A percentile compares a stretch with the other conserved stretches of the same genome.
phyloP scores from a whole-genome alignment of 805 yeast species.

The Myxozyma monticola region DNA sequence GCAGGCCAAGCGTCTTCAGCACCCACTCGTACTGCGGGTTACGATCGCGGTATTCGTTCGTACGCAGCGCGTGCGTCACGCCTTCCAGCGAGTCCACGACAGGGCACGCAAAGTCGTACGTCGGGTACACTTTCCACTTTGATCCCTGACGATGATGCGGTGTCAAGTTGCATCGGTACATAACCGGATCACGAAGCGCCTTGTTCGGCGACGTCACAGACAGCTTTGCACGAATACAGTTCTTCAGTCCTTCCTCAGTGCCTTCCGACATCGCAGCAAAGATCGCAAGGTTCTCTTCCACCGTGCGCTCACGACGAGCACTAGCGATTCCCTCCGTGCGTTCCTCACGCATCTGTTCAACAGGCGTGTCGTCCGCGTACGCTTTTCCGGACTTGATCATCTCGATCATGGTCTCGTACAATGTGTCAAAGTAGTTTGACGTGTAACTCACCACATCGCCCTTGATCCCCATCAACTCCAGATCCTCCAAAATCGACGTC shows the following conservation, averaged over 20 bases:
- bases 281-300: constrained; percentile 85
- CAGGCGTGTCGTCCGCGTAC: constrained; percentile 94
- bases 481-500: constrained; percentile 90
- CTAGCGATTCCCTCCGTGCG: constrained; percentile 97
- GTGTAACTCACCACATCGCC: constrained; percentile 88
- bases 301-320: constrained; percentile 84
- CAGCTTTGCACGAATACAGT: constrained; percentile 96
- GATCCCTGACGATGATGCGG: constrained; percentile 98
- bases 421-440: constrained; percentile 86
- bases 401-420: constrained; percentile 83
- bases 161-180: constrained; percentile 93
- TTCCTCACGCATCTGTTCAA: constrained; percentile 95
- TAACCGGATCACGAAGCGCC: constrained; percentile 96
- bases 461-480: constrained; percentile 84
- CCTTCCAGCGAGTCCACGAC: constrained; percentile 95
- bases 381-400: constrained; percentile 95
- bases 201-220: constrained; percentile 89
- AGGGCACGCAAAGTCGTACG: constrained; percentile 98
- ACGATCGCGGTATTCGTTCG: constrained; percentile 98
- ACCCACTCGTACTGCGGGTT: constrained; percentile 98
- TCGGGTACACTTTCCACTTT: constrained; percentile 94
- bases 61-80: constrained; percentile 96
- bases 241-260: constrained; percentile 85
- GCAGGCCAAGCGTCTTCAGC: constrained; percentile 72
- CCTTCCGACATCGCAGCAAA: constrained; percentile 87